A percentile compares a stretch with the other conserved stretches of the same genome.
Evolutionary conservation across 495 filamentous ascomycete species (phyloP).

Genomic region (Penicillium paradoxum): DNA sequence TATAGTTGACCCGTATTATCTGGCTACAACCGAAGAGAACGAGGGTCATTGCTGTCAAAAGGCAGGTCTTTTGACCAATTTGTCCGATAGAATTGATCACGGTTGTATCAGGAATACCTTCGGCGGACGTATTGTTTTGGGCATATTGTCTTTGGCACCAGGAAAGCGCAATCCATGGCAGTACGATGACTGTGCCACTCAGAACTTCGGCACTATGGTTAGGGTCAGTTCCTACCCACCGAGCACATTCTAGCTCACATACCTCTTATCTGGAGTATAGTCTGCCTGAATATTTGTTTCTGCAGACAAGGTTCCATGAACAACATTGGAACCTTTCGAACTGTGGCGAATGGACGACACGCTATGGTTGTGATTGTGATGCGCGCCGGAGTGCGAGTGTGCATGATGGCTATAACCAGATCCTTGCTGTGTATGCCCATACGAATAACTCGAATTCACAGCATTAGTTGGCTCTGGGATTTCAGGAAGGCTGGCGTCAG

Average conservation of each 20-base stretch:
- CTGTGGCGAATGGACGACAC: slow-evolving; percentile 16
- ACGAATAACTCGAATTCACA: slow-evolving; percentile 14
- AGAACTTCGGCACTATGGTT: slow-evolving; percentile 28
- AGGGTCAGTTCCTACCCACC: slow-evolving; percentile 11
- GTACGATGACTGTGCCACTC: slow-evolving; percentile 27
- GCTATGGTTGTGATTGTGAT: slow-evolving; percentile 14
- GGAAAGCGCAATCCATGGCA: slow-evolving; percentile 41
- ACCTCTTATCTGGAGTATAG: slow-evolving; percentile 10
- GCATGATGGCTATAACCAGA: slow-evolving; percentile 9
- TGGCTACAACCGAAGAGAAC: slow-evolving; percentile 28
- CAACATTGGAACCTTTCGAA: neutral
- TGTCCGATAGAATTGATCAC: slow-evolving; percentile 3
- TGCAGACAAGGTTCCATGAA: neutral
- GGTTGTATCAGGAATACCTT: slow-evolving; percentile 1
- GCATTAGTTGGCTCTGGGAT: slow-evolving; percentile 15
- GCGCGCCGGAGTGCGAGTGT: slow-evolving; percentile 27
- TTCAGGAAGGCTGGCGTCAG: slow-evolving; percentile 15
- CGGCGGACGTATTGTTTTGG: neutral
- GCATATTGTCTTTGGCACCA: slow-evolving; percentile 36
- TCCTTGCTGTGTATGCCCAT: slow-evolving; percentile 15
- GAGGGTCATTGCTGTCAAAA: slow-evolving; percentile 25
- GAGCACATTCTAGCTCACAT: slow-evolving; percentile 4
- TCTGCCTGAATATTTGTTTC: neutral
- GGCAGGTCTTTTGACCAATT: slow-evolving; percentile 13
- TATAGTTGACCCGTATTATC: slow-evolving; percentile 12